phyloP scores from a whole-genome alignment of 2,329 filamentous ascomycete species.

The Remersonia thermophila region DNA sequence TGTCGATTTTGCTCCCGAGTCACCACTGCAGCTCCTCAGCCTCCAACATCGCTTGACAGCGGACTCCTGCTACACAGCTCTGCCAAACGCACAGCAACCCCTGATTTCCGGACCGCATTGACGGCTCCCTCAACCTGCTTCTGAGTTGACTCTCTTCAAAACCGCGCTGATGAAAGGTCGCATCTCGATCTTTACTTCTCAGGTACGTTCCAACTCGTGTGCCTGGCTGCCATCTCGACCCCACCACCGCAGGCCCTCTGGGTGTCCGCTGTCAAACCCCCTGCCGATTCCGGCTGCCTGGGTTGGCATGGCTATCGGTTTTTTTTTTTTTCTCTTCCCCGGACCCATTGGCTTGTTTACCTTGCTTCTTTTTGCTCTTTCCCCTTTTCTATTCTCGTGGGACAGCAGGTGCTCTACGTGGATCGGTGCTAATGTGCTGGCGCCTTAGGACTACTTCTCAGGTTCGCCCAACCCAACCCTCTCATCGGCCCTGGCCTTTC shows the following conservation, averaged over 20 bases:
- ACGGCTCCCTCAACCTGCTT: conserved; percentile 14
- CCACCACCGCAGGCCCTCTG: not conserved
- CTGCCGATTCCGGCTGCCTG: too few relatives aligned
- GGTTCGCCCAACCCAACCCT: conserved; percentile 34
- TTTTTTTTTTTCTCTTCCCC: not conserved
- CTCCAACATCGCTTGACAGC: too few relatives aligned
- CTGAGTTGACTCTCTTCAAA: conserved; percentile 27
- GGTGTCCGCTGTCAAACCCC: not conserved
- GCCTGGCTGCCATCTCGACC: not conserved
- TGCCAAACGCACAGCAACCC: conserved; percentile 6
- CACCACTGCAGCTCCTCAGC: too few relatives aligned
- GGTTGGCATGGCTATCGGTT: not conserved
- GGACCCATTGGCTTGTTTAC: not conserved
- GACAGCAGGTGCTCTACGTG: conserved; percentile 3
- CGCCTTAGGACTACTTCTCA: conserved; percentile 59
- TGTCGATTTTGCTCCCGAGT: not conserved
- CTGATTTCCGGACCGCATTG: conserved; percentile 11
- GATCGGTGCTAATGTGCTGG: conserved; percentile 29
- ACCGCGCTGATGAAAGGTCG: conserved; percentile 76
- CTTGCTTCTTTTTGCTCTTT: not conserved
- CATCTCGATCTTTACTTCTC: conserved; percentile 75
- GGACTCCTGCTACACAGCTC: conserved; percentile 6
- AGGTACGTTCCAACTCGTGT: conserved; percentile 42
- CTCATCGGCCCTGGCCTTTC: conserved; percentile 28
- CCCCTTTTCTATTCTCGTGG: conserved; percentile 5